These are phyloP conservation scores for Houttuynia cordata DNA, from an alignment of 164 flowering plant species.

Conservation along the genomic window DNA sequence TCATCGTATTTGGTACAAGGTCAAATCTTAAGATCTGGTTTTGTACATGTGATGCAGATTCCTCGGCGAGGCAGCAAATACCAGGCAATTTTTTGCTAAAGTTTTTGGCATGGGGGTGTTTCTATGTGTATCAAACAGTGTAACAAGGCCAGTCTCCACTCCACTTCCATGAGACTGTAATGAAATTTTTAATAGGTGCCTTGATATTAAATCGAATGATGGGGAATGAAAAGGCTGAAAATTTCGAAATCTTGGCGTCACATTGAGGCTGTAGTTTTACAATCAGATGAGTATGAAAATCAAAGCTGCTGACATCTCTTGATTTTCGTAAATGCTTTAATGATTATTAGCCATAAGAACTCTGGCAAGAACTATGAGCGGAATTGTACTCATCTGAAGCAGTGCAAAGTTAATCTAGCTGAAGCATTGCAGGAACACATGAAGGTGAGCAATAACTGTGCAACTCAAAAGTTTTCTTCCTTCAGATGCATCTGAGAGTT, in stretches of 20 bases:
- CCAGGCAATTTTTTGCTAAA: conserved; percentile 12
- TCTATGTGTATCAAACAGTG: conserved; percentile 15
- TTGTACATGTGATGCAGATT: conserved; percentile 24
- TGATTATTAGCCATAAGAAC: no score
- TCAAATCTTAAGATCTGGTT: neutral
- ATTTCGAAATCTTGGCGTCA: neutral
- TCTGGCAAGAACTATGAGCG: no score
- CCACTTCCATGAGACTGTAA: neutral
- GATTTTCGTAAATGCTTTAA: no score
- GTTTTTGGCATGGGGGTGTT: conserved; percentile 19
- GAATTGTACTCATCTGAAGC: no score
- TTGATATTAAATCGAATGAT: neutral
- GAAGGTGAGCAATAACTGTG: no score
- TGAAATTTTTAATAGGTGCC: neutral
- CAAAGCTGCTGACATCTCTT: neutral
- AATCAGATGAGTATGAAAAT: neutral
- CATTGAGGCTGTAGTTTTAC: neutral
- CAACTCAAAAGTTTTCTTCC: no score
- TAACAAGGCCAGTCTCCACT: neutral
- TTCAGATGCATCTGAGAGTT: no score
- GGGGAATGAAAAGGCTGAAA: no score
- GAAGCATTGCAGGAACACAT: no score
- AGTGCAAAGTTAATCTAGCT: no score
- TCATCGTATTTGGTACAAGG: neutral
- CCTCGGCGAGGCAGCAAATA: conserved; percentile 18